Evolutionary conservation across 352 stramenopile species (phyloP).

Genomic region (Phytophthora syringae): DNA sequence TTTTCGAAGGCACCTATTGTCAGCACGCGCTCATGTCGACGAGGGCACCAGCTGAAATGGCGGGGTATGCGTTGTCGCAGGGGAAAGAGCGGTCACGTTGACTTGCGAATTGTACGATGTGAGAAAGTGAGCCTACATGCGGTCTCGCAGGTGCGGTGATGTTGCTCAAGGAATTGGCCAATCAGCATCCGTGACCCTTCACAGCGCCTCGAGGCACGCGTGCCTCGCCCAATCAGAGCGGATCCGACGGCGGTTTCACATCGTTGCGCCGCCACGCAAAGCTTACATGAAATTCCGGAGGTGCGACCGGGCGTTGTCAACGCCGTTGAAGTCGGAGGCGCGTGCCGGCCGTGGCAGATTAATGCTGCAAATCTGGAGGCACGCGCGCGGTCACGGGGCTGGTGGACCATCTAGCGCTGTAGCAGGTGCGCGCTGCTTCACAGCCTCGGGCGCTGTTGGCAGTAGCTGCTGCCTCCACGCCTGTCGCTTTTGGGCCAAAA

Average conservation of each 20-base stretch:
- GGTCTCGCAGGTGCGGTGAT: not conserved
- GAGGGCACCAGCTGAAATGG: not conserved
- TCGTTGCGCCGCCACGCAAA: not conserved
- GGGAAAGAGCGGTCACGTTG: not conserved
- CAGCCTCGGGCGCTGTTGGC: too few relatives aligned
- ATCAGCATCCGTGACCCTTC: not conserved
- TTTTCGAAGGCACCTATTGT: slow-evolving; percentile 5
- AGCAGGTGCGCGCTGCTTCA: too few relatives aligned
- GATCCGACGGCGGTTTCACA: slow-evolving; percentile 3
- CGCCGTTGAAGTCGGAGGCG: not conserved
- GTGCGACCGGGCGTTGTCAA: too few relatives aligned
- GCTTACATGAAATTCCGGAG: not conserved
- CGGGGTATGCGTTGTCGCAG: slow-evolving; percentile 1
- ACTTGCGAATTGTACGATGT: not conserved
- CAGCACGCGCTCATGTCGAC: not conserved
- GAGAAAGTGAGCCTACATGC: not conserved
- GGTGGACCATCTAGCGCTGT: not conserved
- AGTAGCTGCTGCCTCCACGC: slow-evolving; percentile 5
- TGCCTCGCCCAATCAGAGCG: too few relatives aligned
- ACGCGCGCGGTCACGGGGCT: not conserved
- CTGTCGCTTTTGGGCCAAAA: not conserved
- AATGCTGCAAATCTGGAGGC: not conserved
- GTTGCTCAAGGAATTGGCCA: not conserved
- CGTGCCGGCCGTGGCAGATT: not conserved
- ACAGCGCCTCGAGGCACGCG: slow-evolving; percentile 1